Evolutionary conservation across 371 early-diverging fungal genomes (phyloP).

Genomic region (Mortierella sp.): DNA sequence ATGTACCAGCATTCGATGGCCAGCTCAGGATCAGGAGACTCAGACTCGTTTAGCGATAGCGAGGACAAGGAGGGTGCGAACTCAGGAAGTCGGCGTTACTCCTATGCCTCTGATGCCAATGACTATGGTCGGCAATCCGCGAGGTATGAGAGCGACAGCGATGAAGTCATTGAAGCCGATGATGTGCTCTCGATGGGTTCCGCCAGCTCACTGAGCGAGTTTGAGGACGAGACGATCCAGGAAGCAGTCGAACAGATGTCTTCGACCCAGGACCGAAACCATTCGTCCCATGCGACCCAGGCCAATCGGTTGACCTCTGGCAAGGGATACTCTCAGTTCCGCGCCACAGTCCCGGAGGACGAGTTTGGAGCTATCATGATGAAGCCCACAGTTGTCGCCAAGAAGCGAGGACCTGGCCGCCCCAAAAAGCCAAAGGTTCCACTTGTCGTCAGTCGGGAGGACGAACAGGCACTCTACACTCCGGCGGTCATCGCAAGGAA

Average conservation of each 20-base stretch:
- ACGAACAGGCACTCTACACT: slow-evolving; percentile 44
- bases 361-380: not conserved
- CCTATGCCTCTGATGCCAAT: not conserved
- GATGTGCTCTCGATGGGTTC: slow-evolving; percentile 32
- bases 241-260: not conserved
- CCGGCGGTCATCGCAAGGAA: slow-evolving; percentile 40
- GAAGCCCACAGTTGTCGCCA: not conserved
- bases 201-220: slow-evolving; percentile 31
- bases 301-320: not conserved
- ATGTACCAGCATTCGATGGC: slow-evolving; percentile 15
- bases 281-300: no score
- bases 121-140: not conserved
- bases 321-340: slow-evolving; percentile 13
- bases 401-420: slow-evolving; percentile 44
- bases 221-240: slow-evolving; percentile 14
- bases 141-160: slow-evolving; percentile 25
- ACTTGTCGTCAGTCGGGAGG: slow-evolving; percentile 44
- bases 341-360: not conserved
- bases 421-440: slow-evolving; percentile 44
- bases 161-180: slow-evolving; percentile 18
- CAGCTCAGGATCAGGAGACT: slow-evolving; percentile 35
- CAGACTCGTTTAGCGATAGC: slow-evolving; percentile 24
- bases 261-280: not conserved
- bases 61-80: not conserved
- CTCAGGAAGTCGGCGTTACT: not conserved